Conservation (phyloP, 495 filamentous ascomycete genomes). For the Penicillium flavigenum region DNA sequence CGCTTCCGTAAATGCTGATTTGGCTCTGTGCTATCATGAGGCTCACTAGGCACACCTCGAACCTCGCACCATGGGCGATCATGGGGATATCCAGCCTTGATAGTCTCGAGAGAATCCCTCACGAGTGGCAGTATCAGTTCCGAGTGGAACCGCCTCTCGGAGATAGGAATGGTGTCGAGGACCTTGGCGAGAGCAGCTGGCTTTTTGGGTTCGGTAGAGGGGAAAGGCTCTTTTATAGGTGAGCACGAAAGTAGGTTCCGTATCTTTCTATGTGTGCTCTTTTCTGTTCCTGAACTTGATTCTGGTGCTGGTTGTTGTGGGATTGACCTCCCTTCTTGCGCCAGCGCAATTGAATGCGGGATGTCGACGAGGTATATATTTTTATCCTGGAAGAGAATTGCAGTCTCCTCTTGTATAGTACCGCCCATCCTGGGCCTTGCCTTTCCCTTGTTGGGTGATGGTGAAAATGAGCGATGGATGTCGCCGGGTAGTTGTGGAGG, state of each 20-base stretch:
- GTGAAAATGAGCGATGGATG: not conserved
- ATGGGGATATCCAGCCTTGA: constrained; percentile 20
- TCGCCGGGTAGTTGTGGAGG: constrained; percentile 5
- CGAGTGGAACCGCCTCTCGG: constrained; percentile 33
- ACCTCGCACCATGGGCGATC: constrained; percentile 44
- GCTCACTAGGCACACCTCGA: constrained; percentile 16
- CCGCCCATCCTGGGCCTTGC: constrained; percentile 10
- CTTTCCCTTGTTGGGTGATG: not conserved
- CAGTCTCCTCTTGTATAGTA: constrained; percentile 9
- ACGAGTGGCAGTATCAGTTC: constrained; percentile 33
- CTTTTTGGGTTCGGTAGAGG: constrained; percentile 45
- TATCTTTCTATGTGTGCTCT: constrained; percentile 7
- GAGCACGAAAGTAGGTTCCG: constrained; percentile 32
- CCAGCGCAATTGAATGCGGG: constrained; percentile 56
- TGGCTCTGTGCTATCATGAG: constrained; percentile 12
- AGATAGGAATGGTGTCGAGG: constrained; percentile 29
- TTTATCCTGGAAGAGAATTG: constrained; percentile 51
- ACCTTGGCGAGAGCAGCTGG: constrained; percentile 39
- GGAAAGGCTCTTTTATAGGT: constrained; percentile 36
- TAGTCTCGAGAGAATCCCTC: constrained; percentile 25
- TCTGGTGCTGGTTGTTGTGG: constrained; percentile 6
- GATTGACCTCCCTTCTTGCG: constrained; percentile 22
- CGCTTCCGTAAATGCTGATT: constrained; percentile 17
- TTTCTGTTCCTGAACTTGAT: constrained; percentile 4
- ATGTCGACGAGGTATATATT: constrained; percentile 61